Evolutionary conservation across 345 rosid species (phyloP).

Genomic region (Kandelia obovata): DNA sequence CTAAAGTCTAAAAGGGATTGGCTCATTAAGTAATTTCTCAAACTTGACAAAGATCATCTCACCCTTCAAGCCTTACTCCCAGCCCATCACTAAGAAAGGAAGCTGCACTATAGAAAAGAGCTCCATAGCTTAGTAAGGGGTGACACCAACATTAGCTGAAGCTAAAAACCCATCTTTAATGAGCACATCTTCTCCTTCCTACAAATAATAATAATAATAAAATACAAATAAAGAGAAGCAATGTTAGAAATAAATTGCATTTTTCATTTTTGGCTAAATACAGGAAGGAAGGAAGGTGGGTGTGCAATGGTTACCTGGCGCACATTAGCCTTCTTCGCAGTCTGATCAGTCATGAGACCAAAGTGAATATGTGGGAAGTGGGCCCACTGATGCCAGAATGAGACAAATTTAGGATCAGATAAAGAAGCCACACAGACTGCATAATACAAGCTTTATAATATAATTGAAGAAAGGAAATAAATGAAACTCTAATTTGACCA

Average conservation of each 20-base stretch:
- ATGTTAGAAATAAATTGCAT: background rate
- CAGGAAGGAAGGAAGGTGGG: background rate
- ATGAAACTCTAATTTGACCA: constrained; percentile 20
- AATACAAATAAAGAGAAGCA: background rate
- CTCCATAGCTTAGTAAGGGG: constrained; percentile 16
- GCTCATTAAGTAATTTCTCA: background rate
- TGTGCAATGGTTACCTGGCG: constrained; percentile 20
- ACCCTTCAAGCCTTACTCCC: too few species aligned
- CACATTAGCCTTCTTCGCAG: constrained; percentile 19
- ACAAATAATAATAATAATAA: background rate
- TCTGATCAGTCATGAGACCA: constrained; percentile 32
- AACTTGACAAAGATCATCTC: background rate
- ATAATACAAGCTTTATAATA: background rate
- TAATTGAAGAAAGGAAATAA: constrained; percentile 4
- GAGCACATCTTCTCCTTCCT: constrained; percentile 32
- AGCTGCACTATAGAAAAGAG: background rate
- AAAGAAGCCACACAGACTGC: background rate
- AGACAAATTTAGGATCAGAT: constrained; percentile 7
- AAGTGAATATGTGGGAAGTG: constrained; percentile 31
- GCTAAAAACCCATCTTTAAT: constrained; percentile 21
- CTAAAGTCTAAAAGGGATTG: background rate
- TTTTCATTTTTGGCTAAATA: too few species aligned
- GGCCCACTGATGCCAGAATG: constrained; percentile 31
- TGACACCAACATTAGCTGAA: constrained; percentile 20
- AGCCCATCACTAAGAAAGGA: background rate